These are phyloP conservation scores for Raphanus raphanistrum DNA, from an alignment of 345 rosid species.

Conservation along the genomic window DNA sequence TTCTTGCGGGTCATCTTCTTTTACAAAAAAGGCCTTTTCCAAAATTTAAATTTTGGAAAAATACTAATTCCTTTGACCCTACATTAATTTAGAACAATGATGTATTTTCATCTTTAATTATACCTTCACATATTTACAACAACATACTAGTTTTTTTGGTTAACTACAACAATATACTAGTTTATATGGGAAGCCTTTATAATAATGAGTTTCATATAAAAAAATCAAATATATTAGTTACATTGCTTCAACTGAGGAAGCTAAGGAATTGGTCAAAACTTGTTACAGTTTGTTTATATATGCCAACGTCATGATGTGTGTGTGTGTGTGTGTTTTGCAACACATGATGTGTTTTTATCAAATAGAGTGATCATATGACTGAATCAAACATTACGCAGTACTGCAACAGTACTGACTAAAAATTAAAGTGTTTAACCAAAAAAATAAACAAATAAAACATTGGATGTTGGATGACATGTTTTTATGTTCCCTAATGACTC, in stretches of 20 bases:
- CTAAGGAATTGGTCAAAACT: conserved; percentile 22
- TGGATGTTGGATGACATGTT: conserved; percentile 7
- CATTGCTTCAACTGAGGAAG: not conserved
- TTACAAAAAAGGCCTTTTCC: conserved; percentile 26
- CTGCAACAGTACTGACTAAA: not conserved
- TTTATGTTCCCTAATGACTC: conserved; percentile 23
- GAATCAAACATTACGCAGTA: conserved; percentile 9
- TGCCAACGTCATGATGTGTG: not conserved
- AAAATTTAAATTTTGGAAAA: conserved; percentile 12
- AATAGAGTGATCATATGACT: conserved; percentile 11
- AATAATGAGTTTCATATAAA: not conserved
- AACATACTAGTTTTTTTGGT: too few species aligned
- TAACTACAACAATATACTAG: not conserved
- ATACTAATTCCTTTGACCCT: conserved; percentile 8
- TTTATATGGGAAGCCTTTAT: not conserved
- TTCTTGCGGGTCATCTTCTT: conserved; percentile 36
- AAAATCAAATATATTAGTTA: conserved; percentile 1
- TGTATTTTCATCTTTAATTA: conserved; percentile 35
- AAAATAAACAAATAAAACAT: too few species aligned
- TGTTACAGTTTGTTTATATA: not conserved
- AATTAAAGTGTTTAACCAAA: not conserved
- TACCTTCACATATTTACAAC: conserved; percentile 11
- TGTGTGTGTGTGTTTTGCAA: too few species aligned
- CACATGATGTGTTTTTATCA: not conserved
- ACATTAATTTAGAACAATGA: conserved; percentile 24